Evolutionary conservation across 106 monocot species (phyloP), one percentile per base, ranked within the genome.

Genomic region (Alisma plantagoaquatica): DNA sequence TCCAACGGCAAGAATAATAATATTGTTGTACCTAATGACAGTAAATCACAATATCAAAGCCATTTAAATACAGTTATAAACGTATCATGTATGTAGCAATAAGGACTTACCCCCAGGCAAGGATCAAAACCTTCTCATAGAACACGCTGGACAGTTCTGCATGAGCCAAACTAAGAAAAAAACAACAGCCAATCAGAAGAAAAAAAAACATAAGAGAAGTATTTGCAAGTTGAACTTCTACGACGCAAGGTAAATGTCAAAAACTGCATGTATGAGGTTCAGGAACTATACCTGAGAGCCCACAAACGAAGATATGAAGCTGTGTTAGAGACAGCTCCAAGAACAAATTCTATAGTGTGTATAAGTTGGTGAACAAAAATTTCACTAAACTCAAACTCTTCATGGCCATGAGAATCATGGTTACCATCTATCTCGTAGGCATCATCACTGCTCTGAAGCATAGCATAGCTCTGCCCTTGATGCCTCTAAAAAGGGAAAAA

Each of bases 61-160:
- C n/a, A n/a, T n/a, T n/a, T n/a, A n/a, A n/a, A n/a, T n/a, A n/a
- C n/a, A n/a, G n/a, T n/a, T n/a, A n/a, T n/a, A n/a, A n/a, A n/a
- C n/a, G n/a, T n/a, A n/a, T n/a, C n/a, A n/a, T n/a, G n/a, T n/a
- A n/a, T n/a, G n/a, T n/a, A n/a, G n/a, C n/a, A n/a, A n/a, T n/a
- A n/a, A n/a, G n/a, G n/a, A n/a, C 91, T 78, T 68, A 90, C 96
- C 89, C 96, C 89, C 75, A 85, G n/a, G 96, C 81, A 54, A 84
- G 68, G 43, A 94, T 43, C 19, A 98, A 85, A 60, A 98, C 89
- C 62, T 98, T 98, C 52, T 98, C 96, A 29, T 98, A 98, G 54
- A 98, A 98, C 24, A 98, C 96, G 30, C 45, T 69, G 4, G 96
- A 90, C 33, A 98, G 53, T 56, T 98, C 96, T 17, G 96, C 78